Conservation (phyloP, 306 rosid species). For the Rosa persica region DNA sequence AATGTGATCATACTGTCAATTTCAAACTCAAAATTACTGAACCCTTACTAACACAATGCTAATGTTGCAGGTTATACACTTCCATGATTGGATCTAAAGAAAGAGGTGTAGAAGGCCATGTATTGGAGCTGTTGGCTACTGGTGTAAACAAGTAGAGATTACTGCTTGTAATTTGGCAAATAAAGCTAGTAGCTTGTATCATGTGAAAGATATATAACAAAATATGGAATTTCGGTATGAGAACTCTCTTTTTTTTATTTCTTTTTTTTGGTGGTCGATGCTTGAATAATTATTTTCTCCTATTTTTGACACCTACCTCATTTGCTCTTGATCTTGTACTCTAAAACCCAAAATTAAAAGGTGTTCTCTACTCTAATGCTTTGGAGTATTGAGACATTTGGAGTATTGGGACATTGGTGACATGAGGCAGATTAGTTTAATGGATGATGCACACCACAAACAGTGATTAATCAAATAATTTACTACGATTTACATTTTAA, state of each 20-base stretch:
- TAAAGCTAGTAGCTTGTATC: conserved; percentile 37
- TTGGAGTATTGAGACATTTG: background rate
- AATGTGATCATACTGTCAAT: background rate
- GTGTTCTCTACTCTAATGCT: too few species aligned
- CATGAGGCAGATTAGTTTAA: background rate
- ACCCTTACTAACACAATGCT: background rate
- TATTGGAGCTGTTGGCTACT: conserved; percentile 18
- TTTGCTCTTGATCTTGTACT: background rate
- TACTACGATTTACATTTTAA: too few species aligned
- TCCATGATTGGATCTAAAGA: conserved; percentile 36
- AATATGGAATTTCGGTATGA: background rate
- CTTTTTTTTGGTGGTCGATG: too few species aligned
- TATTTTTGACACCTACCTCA: background rate
- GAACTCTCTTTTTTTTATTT: background rate
- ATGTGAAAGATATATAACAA: background rate
- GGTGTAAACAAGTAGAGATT: conserved; percentile 18
- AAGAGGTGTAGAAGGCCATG: conserved; percentile 10
- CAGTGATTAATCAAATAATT: too few species aligned
- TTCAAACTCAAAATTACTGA: background rate
- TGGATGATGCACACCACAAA: too few species aligned
- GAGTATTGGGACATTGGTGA: background rate
- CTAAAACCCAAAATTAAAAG: background rate
- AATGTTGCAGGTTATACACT: conserved; percentile 59
- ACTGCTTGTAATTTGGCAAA: conserved; percentile 29
- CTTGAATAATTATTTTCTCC: background rate